These are phyloP conservation scores for Boletus rubropictus DNA, from an alignment of 768 basidiomycete species.

Conservation along the genomic window DNA sequence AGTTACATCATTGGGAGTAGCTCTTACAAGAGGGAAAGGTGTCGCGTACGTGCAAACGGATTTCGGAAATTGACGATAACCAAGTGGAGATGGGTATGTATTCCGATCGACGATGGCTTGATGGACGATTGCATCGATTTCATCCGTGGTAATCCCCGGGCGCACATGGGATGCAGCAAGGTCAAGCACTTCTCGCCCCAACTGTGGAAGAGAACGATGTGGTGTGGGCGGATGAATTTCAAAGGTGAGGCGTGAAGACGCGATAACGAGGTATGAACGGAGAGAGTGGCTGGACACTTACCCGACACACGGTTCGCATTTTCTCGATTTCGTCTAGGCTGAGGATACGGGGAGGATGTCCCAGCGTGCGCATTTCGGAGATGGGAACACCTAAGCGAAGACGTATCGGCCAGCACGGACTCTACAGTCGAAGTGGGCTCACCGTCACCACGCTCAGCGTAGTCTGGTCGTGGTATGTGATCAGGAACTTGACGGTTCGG, in stretches of 20 bases:
- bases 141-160: slow-evolving; percentile 95
- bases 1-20: slow-evolving; percentile 4
- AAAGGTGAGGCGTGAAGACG: background rate
- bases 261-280: background rate
- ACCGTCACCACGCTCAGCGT: slow-evolving; percentile 61
- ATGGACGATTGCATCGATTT: slow-evolving; percentile 91
- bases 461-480: slow-evolving; percentile 85
- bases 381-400: slow-evolving; percentile 47
- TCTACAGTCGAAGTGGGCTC: slow-evolving; percentile 21
- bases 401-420: background rate
- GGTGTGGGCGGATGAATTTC: no score
- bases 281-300: slow-evolving; percentile 38
- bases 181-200: slow-evolving; percentile 90
- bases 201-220: slow-evolving; percentile 42
- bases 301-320: slow-evolving; percentile 83
- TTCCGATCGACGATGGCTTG: slow-evolving; percentile 85
- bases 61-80: slow-evolving; percentile 89
- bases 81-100: slow-evolving; percentile 90
- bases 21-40: slow-evolving; percentile 1
- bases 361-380: slow-evolving; percentile 51
- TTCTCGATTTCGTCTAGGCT: slow-evolving; percentile 74
- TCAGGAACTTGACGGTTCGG: slow-evolving; percentile 69
- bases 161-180: slow-evolving; percentile 77
- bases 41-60: slow-evolving; percentile 87
- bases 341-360: slow-evolving; percentile 62